These are phyloP conservation scores for Aspergillus saccharolyticus DNA, from an alignment of 495 filamentous ascomycete genomes.

Conservation along the genomic window DNA sequence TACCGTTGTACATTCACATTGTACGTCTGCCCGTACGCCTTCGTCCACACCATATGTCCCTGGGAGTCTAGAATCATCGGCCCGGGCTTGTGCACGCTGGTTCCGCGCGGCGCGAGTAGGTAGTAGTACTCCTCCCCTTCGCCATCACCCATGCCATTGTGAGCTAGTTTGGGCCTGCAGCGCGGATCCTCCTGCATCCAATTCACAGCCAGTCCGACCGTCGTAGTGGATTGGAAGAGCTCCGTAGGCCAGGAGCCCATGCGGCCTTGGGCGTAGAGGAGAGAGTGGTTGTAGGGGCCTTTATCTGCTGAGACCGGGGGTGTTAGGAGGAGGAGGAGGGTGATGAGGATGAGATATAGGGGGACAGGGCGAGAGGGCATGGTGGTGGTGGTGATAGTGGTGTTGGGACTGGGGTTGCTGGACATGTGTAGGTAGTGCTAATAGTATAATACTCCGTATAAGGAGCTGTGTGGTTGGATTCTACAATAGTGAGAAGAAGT, in stretches of 20 bases:
- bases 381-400: no score
- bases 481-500: no score
- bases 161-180: slow-evolving; percentile 35
- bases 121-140: no score
- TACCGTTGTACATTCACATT: slow-evolving; percentile 39
- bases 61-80: slow-evolving; percentile 43
- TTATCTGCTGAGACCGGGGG: slow-evolving; percentile 6
- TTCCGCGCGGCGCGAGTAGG: slow-evolving; percentile 40
- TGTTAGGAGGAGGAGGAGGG: slow-evolving; percentile 4
- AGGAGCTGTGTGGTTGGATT: no score
- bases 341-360: not conserved
- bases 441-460: no score
- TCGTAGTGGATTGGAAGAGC: slow-evolving; percentile 30
- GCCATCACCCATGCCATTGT: no score
- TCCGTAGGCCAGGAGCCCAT: slow-evolving; percentile 38
- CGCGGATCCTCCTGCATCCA: slow-evolving; percentile 24
- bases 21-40: slow-evolving; percentile 31
- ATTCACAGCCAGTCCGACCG: slow-evolving; percentile 37
- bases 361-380: no score
- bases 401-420: no score
- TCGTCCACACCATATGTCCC: slow-evolving; percentile 42
- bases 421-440: no score
- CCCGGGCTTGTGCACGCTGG: slow-evolving; percentile 29
- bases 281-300: slow-evolving; percentile 12
- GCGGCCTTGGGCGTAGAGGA: slow-evolving; percentile 26